A percentile compares a stretch with the other conserved stretches of the same genome.
These are phyloP conservation scores for Zoysia japonica DNA, from an alignment of 176 grass and related monocot species.

Conservation along the genomic window DNA sequence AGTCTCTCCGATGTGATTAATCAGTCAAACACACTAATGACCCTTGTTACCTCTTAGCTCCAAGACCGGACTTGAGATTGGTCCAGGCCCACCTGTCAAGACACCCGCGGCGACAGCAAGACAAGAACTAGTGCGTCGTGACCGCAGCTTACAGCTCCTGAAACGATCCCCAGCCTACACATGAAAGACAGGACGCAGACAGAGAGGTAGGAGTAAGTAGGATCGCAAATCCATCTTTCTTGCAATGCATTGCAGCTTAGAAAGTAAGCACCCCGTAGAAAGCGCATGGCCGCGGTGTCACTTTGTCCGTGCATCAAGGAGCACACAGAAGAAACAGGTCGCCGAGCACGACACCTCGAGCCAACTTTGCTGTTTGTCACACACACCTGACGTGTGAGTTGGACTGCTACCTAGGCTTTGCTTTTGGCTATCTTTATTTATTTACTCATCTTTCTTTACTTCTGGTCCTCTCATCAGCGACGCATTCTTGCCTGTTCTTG, in stretches of 20 bases:
- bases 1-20: constrained; percentile 14
- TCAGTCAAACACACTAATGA: constrained; percentile 33
- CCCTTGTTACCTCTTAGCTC: no score
- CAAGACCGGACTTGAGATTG: constrained; percentile 6
- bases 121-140: constrained; percentile 42
- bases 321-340: constrained; percentile 6
- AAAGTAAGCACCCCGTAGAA: constrained; percentile 6
- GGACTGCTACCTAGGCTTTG: constrained; percentile 26
- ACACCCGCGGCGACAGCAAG: constrained; percentile 28
- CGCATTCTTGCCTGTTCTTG: constrained; percentile 32
- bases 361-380: background rate
- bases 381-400: background rate
- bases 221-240: constrained; percentile 13
- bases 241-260: constrained; percentile 20
- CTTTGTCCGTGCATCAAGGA: constrained; percentile 35
- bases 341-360: constrained; percentile 29
- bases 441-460: background rate
- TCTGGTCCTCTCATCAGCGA: constrained; percentile 16
- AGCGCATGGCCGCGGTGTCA: background rate
- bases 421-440: background rate
- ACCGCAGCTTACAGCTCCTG: constrained; percentile 23
- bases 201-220: background rate
- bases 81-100: constrained; percentile 7
- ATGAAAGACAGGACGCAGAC: background rate
- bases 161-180: constrained; percentile 37